Percentiles rank a stretch among this genome's conserved stretches.
Evolutionary conservation across 2,329 filamentous ascomycete genomes (phyloP).

Genomic region (Pseudogymnoascus sp.): DNA sequence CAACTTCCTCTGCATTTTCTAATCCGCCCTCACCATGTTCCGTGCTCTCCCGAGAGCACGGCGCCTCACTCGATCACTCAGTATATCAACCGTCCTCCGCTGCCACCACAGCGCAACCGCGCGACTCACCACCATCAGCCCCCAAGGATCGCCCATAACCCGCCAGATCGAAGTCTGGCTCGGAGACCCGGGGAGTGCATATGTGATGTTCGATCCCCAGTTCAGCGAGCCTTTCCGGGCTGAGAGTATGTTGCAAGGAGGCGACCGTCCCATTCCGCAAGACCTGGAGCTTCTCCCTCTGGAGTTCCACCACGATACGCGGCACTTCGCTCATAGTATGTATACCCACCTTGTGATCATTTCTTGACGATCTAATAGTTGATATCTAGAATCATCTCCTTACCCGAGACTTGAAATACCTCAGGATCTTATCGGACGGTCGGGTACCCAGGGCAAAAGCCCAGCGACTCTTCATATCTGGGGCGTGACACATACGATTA

Average conservation of each 20-base stretch:
- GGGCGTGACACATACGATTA: background rate
- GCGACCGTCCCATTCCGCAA: background rate
- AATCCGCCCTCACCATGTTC: background rate
- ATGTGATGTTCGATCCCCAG: background rate
- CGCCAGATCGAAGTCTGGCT: background rate
- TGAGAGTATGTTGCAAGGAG: background rate
- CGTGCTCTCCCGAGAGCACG: background rate
- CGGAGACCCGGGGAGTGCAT: background rate
- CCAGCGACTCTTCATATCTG: background rate
- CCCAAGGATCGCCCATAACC: background rate
- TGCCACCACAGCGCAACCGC: background rate
- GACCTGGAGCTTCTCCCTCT: background rate
- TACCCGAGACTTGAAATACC: background rate
- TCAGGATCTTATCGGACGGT: background rate
- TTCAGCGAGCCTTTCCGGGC: background rate
- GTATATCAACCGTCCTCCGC: background rate
- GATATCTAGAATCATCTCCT: background rate
- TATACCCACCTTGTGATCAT: background rate
- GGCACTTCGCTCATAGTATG: background rate
- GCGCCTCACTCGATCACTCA: background rate
- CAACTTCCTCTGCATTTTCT: background rate
- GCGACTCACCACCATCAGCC: background rate
- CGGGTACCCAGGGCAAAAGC: background rate
- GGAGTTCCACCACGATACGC: background rate
- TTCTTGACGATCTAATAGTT: background rate